A percentile compares a stretch with the other conserved stretches of the same genome.
Conservation (phyloP, 352 stramenopile species). For the Pythium aquatile region DNA sequence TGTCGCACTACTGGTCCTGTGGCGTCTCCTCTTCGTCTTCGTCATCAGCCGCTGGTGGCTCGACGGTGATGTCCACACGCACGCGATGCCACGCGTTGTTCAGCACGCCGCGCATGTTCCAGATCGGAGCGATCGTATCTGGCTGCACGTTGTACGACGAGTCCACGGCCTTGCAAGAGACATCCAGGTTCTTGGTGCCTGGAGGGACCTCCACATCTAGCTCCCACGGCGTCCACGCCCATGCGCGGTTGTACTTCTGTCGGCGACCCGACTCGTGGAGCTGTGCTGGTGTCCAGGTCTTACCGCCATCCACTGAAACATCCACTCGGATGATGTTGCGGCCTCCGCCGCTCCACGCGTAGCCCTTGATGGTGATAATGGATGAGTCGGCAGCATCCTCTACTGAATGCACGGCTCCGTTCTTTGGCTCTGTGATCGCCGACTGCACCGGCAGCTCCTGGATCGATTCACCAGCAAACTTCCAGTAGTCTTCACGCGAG, state of each 20-base stretch:
- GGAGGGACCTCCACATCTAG: constrained; percentile 88
- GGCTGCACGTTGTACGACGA: constrained; percentile 96
- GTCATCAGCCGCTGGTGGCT: constrained; percentile 31
- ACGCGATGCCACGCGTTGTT: constrained; percentile 97
- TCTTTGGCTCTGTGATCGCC: constrained; percentile 86
- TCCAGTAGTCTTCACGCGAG: constrained; percentile 80
- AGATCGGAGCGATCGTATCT: constrained; percentile 93
- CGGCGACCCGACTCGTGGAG: constrained; percentile 79
- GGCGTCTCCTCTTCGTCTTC: constrained; percentile 34
- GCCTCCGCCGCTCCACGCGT: constrained; percentile 93
- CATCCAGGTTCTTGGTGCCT: constrained; percentile 75
- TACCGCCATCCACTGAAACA: constrained; percentile 92
- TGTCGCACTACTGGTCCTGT: background rate
- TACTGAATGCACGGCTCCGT: constrained; percentile 40
- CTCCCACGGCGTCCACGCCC: constrained; percentile 97
- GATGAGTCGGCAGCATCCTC: constrained; percentile 63
- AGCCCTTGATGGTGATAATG: constrained; percentile 90
- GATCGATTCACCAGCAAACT: constrained; percentile 84
- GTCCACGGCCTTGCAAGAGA: constrained; percentile 95
- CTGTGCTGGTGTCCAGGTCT: constrained; percentile 91
- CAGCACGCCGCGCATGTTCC: constrained; percentile 97
- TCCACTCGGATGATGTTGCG: constrained; percentile 96
- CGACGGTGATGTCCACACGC: constrained; percentile 44
- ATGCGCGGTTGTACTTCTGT: constrained; percentile 89
- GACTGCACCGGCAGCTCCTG: constrained; percentile 91